Conservation (phyloP, 495 filamentous ascomycete genomes). For the Immersiella caudata region DNA sequence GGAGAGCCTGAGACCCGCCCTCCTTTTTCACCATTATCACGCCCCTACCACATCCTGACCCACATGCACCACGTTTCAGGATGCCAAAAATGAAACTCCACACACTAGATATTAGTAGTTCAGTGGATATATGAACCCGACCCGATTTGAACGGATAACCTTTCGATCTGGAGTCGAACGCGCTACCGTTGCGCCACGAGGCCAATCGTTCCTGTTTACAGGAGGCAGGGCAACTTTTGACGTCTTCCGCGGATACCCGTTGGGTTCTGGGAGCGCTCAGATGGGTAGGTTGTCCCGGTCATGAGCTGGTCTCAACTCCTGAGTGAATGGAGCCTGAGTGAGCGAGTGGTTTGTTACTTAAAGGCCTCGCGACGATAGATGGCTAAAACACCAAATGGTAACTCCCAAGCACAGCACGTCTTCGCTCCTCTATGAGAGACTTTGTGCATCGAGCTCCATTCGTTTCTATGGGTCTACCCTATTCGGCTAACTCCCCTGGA, state of each 20-base stretch:
- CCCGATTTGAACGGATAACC: conserved; percentile 1
- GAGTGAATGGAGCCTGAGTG: too few relatives aligned
- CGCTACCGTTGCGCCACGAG: background rate
- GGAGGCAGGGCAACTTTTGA: background rate
- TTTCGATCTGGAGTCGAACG: conserved; percentile 1
- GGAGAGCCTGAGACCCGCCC: too few relatives aligned
- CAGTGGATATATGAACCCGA: background rate
- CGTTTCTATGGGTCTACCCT: background rate
- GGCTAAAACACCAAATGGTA: background rate
- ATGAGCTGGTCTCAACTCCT: too few relatives aligned
- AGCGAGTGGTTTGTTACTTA: too few relatives aligned
- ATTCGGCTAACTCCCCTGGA: background rate
- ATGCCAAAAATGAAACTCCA: background rate
- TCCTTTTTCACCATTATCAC: too few relatives aligned
- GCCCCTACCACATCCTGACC: too few relatives aligned
- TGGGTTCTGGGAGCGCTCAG: too few relatives aligned
- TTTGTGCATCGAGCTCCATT: background rate
- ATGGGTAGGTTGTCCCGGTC: too few relatives aligned
- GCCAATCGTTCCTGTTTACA: background rate
- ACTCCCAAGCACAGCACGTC: background rate
- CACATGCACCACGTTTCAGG: too few relatives aligned
- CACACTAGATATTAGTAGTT: background rate
- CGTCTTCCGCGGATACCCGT: background rate
- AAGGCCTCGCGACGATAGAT: background rate
- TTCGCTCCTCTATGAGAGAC: too few relatives aligned